Conservation (phyloP, 768 basidiomycete genomes). For the Lentinus tigrinus region DNA sequence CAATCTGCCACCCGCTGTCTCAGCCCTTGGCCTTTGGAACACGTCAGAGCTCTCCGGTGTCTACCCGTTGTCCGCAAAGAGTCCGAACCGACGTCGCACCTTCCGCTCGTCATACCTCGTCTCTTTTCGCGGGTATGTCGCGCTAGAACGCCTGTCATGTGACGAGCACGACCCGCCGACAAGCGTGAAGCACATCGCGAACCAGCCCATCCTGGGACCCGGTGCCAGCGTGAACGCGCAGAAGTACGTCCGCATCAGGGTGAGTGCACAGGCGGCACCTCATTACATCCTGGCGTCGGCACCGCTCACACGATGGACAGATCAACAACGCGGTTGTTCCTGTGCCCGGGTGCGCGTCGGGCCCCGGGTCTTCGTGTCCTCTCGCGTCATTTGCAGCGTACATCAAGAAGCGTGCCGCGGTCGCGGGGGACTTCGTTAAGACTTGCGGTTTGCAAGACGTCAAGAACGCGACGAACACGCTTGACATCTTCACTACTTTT, state of each 20-base stretch:
- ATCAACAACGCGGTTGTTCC: slow-evolving; percentile 41
- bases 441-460: slow-evolving; percentile 34
- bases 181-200: slow-evolving; percentile 17
- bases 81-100: slow-evolving; percentile 30
- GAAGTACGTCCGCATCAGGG: slow-evolving; percentile 38
- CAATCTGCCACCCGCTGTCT: slow-evolving; percentile 41
- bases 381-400: slow-evolving; percentile 33
- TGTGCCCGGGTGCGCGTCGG: slow-evolving; percentile 39
- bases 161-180: slow-evolving; percentile 12
- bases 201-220: slow-evolving; percentile 10
- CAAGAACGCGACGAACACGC: slow-evolving; percentile 19
- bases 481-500: slow-evolving; percentile 24
- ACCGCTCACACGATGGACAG: slow-evolving; percentile 14
- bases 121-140: slow-evolving; percentile 41
- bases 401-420: slow-evolving; percentile 27
- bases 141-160: slow-evolving; percentile 42
- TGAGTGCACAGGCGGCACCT: slow-evolving; percentile 21
- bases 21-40: slow-evolving; percentile 45
- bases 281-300: not conserved
- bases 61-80: slow-evolving; percentile 37
- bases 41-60: slow-evolving; percentile 29
- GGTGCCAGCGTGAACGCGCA: slow-evolving; percentile 10
- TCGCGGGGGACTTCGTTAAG: slow-evolving; percentile 38
- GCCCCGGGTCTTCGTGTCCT: slow-evolving; percentile 40
- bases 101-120: slow-evolving; percentile 42